phyloP scores from a whole-genome alignment of 768 basidiomycete genomes.

The Pleurotus platypus region DNA sequence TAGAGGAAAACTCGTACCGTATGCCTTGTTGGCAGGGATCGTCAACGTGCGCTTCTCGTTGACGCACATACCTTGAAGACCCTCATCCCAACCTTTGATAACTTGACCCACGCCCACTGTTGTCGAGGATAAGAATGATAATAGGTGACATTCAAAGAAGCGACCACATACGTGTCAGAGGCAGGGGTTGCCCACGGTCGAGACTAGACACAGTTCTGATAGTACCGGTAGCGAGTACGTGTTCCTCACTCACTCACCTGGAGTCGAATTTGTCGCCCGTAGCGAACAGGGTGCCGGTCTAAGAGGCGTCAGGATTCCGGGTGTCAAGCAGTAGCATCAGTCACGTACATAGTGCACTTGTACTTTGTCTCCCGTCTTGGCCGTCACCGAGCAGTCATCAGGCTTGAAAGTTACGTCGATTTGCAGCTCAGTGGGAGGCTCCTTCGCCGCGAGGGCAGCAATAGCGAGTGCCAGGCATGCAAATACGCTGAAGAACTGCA shows the following conservation, averaged over 20 bases:
- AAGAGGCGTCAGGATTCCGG: background rate
- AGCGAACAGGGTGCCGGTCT: constrained; percentile 79
- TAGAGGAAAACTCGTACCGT: constrained; percentile 55
- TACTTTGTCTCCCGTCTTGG: constrained; percentile 60
- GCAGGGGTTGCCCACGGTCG: constrained; percentile 73
- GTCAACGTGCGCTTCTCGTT: constrained; percentile 86
- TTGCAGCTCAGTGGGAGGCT: constrained; percentile 51
- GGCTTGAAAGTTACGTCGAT: constrained; percentile 64
- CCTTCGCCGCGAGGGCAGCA: constrained; percentile 30
- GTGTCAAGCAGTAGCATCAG: background rate
- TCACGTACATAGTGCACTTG: constrained; percentile 74
- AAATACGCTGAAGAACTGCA: constrained; percentile 51
- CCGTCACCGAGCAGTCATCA: constrained; percentile 49
- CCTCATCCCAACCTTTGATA: constrained; percentile 86
- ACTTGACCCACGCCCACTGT: constrained; percentile 79
- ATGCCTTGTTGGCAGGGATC: constrained; percentile 77
- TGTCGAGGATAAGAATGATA: background rate
- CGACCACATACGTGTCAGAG: constrained; percentile 65
- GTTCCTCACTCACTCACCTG: constrained; percentile 42
- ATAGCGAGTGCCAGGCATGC: constrained; percentile 43
- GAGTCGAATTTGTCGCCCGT: constrained; percentile 89
- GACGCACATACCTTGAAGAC: constrained; percentile 81
- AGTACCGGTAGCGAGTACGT: background rate
- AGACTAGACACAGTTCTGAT: constrained; percentile 31
- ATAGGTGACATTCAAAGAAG: background rate